phyloP scores from a whole-genome alignment of 495 filamentous ascomycete genomes.

The Lasiosphaeria ovina region DNA sequence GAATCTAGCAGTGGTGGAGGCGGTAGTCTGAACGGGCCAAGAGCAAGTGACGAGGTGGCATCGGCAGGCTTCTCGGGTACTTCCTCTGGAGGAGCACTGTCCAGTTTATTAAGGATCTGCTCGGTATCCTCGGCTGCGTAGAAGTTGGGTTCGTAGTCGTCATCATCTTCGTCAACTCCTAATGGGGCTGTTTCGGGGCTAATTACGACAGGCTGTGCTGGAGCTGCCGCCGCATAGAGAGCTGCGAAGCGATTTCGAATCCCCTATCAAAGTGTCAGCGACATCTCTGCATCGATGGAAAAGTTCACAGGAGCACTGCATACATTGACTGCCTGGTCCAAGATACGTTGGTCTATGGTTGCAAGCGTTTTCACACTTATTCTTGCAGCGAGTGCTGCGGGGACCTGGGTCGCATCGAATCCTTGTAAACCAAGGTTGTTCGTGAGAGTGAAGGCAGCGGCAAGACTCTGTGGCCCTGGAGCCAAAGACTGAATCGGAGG shows the following conservation, averaged over 20 bases:
- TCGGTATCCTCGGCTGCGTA: conserved; percentile 68
- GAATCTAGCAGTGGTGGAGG: conserved; percentile 70
- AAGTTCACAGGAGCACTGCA: conserved; percentile 10
- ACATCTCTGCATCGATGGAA: not conserved
- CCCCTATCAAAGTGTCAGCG: conserved; percentile 35
- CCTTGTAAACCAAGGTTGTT: conserved; percentile 65
- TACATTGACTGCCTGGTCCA: conserved; percentile 69
- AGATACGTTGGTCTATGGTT: conserved; percentile 56
- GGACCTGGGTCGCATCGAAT: conserved; percentile 80
- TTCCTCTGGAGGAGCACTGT: conserved; percentile 58
- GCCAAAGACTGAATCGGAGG: conserved; percentile 63
- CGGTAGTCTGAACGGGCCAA: conserved; percentile 70
- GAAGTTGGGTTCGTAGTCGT: conserved; percentile 87
- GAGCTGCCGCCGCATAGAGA: conserved; percentile 27
- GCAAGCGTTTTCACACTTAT: conserved; percentile 72
- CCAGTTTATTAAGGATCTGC: conserved; percentile 67
- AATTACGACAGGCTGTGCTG: conserved; percentile 38
- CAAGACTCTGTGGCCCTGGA: conserved; percentile 70
- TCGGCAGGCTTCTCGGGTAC: conserved; percentile 29
- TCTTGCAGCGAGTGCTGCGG: conserved; percentile 67
- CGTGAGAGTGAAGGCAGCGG: conserved; percentile 81
- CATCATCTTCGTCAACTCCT: conserved; percentile 67
- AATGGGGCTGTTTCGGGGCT: conserved; percentile 49
- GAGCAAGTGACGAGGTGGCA: conserved; percentile 46
- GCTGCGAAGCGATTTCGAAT: conserved; percentile 37